Evolutionary conservation across 257 asterid species (phyloP).

Genomic region (Anisodus tanguticus): DNA sequence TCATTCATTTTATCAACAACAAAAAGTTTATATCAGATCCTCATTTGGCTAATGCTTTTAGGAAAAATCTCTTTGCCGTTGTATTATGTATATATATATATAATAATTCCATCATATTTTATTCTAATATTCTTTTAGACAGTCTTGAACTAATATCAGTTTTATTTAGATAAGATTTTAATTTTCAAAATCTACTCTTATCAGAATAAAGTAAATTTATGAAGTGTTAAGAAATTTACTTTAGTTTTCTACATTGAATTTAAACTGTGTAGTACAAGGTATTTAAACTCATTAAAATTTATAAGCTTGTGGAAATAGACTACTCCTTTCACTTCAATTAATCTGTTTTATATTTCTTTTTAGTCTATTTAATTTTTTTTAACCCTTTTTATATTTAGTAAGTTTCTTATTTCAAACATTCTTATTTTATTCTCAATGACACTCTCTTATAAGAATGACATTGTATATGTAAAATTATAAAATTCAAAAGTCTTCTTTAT

Average conservation of each 20-base stretch:
- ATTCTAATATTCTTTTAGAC: not conserved
- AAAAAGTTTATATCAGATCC: not conserved
- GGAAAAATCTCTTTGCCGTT: not conserved
- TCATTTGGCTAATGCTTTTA: too few species aligned
- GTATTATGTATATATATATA: not conserved
- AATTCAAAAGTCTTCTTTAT: not conserved
- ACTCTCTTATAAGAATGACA: not conserved
- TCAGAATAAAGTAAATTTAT: not conserved
- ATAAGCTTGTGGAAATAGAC: not conserved
- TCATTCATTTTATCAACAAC: not conserved
- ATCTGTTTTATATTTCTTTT: too few species aligned
- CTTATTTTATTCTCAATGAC: too few species aligned
- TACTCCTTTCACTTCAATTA: not conserved
- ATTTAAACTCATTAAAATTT: not conserved
- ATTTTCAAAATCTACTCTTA: not conserved
- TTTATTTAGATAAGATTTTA: not conserved
- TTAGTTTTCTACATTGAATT: not conserved
- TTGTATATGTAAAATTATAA: not conserved
- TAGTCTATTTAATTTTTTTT: not conserved
- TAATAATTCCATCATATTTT: not conserved
- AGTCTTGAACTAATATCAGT: not conserved
- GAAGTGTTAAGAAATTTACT: not conserved
- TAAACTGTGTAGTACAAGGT: not conserved
- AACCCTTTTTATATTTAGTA: not conserved
- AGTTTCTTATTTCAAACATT: too few species aligned